Conservation (phyloP, 1,139 yeast genomes). For the Magnusiomyces clavatus region DNA sequence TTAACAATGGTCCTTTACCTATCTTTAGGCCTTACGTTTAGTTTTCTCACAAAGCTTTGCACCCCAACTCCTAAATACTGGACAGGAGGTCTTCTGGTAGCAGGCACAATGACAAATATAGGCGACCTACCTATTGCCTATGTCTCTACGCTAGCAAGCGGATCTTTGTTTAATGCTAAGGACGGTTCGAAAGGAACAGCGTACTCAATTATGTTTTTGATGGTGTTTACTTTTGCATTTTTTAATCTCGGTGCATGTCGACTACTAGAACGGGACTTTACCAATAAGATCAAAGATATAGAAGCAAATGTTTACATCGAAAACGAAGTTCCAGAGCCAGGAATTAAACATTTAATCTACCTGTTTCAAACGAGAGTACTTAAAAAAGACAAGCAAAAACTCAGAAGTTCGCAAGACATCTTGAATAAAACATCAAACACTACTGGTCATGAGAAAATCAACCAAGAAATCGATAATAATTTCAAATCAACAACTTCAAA, state of each 20-base stretch:
- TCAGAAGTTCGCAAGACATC: background rate
- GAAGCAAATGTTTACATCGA: conserved; percentile 1
- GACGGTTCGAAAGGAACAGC: conserved; percentile 79
- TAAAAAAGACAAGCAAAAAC: background rate
- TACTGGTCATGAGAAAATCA: background rate
- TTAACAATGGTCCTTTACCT: conserved; percentile 50
- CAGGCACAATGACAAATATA: conserved; percentile 53
- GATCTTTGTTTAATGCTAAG: conserved; percentile 47
- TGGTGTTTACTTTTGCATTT: conserved; percentile 60
- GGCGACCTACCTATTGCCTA: conserved; percentile 88
- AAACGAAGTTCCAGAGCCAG: conserved; percentile 1
- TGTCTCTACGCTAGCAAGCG: conserved; percentile 65
- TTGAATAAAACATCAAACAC: too few species aligned
- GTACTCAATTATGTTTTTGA: conserved; percentile 70
- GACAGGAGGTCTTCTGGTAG: conserved; percentile 70
- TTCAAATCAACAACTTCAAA: background rate
- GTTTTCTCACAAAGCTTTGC: conserved; percentile 26
- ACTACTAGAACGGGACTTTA: conserved; percentile 62
- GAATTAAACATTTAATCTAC: background rate
- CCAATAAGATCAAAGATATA: conserved; percentile 1
- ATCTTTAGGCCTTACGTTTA: conserved; percentile 27
- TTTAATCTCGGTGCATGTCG: conserved; percentile 73
- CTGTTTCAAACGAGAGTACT: background rate
- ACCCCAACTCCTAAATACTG: conserved; percentile 60
- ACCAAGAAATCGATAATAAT: too few species aligned